Evolutionary conservation across 2,329 filamentous ascomycete species (phyloP).

Genomic region (Trichoderma sp.): DNA sequence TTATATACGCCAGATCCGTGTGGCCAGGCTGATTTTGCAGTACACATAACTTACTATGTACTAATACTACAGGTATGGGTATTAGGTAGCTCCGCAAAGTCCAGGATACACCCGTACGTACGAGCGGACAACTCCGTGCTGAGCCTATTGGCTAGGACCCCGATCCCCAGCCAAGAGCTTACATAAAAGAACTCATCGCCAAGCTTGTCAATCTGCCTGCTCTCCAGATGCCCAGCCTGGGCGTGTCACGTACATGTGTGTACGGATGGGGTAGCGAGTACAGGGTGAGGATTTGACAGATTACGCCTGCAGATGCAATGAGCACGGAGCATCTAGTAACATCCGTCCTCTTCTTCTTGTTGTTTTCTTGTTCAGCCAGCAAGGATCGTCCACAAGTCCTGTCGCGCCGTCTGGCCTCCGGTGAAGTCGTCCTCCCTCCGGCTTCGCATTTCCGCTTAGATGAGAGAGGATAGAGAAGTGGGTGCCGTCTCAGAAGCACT

Average conservation of each 20-base stretch:
- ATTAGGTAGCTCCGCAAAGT: no score
- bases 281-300: background rate
- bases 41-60: no score
- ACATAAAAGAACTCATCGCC: background rate
- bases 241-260: background rate
- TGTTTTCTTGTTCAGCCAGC: background rate
- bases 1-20: background rate
- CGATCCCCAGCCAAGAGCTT: background rate
- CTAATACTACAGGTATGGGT: no score
- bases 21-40: background rate
- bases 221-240: slow-evolving; percentile 1
- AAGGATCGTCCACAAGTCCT: background rate
- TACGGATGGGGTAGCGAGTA: background rate
- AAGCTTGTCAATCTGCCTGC: background rate
- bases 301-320: background rate
- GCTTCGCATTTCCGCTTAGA: background rate
- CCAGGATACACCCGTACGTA: background rate
- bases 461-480: background rate
- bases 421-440: background rate
- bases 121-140: background rate
- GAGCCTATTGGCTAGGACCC: background rate
- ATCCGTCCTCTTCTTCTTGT: background rate
- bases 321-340: background rate
- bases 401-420: background rate
- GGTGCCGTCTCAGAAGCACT: background rate